phyloP scores from a whole-genome alignment of 23 red algal species.

The Chondrus crispus region DNA sequence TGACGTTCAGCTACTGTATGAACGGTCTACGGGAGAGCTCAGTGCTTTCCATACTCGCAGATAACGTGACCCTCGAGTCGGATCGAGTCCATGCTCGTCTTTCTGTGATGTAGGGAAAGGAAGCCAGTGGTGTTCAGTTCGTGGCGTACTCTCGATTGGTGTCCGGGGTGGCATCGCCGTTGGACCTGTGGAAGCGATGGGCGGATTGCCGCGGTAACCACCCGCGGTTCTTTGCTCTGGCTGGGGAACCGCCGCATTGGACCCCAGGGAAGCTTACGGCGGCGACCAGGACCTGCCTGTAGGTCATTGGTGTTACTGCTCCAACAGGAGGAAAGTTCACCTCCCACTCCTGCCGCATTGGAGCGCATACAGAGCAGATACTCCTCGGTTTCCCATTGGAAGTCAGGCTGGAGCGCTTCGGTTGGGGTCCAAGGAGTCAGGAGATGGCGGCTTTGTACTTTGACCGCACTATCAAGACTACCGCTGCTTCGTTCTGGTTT shows the following conservation, averaged over 20 bases:
- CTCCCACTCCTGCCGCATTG: background rate
- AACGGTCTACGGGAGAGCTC: conserved; percentile 6
- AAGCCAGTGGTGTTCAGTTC: background rate
- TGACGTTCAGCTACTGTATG: background rate
- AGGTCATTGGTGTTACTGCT: background rate
- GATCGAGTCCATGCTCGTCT: background rate
- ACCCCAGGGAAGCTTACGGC: background rate
- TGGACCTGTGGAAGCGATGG: background rate
- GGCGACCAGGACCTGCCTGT: background rate
- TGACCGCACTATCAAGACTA: background rate
- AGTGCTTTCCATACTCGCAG: background rate
- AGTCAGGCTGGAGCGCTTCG: background rate
- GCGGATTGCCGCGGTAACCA: background rate
- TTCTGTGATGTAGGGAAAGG: background rate
- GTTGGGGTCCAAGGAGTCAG: background rate
- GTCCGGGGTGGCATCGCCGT: background rate
- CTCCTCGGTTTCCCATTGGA: background rate
- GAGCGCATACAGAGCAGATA: background rate
- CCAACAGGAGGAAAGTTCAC: conserved; percentile 4
- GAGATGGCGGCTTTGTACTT: background rate
- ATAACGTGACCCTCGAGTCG: background rate
- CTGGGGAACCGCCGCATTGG: background rate
- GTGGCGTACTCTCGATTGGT: background rate
- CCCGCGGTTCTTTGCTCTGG: background rate
- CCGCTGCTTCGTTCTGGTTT: background rate